Evolutionary conservation across 305 asterid genomes (phyloP).

Genomic region (Ajuga reptans): DNA sequence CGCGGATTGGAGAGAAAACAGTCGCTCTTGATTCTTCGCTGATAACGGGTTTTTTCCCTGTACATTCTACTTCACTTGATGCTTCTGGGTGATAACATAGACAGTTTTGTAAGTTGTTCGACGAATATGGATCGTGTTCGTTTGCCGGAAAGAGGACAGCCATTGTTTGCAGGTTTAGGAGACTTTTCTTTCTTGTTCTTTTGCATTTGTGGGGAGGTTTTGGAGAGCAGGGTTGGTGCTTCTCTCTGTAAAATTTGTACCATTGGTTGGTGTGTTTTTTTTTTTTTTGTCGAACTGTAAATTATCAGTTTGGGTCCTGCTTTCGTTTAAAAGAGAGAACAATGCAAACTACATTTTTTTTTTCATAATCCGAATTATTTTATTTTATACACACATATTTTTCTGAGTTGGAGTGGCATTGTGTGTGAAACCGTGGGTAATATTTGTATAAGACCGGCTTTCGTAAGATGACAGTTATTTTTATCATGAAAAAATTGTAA

Average conservation of each 20-base stretch:
- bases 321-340: background rate
- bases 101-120: background rate
- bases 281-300: conserved; percentile 20
- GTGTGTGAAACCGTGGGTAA: too few relatives aligned
- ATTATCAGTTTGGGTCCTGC: background rate
- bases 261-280: background rate
- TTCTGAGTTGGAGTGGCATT: background rate
- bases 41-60: conserved; percentile 16
- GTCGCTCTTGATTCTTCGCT: conserved; percentile 24
- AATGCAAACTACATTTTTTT: background rate
- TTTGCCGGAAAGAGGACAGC: background rate
- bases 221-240: background rate
- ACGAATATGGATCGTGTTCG: background rate
- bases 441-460: too few relatives aligned
- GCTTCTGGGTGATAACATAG: background rate
- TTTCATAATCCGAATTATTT: background rate
- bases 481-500: too few relatives aligned
- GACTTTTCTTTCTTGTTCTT: background rate
- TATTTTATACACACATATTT: too few relatives aligned
- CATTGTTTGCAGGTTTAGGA: background rate
- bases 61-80: conserved; percentile 18
- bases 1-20: conserved; percentile 20
- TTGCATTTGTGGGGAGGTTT: background rate
- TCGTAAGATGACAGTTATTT: background rate
- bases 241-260: background rate